phyloP scores from a whole-genome alignment of 495 filamentous ascomycete species.

The Penicillium coffeae region DNA sequence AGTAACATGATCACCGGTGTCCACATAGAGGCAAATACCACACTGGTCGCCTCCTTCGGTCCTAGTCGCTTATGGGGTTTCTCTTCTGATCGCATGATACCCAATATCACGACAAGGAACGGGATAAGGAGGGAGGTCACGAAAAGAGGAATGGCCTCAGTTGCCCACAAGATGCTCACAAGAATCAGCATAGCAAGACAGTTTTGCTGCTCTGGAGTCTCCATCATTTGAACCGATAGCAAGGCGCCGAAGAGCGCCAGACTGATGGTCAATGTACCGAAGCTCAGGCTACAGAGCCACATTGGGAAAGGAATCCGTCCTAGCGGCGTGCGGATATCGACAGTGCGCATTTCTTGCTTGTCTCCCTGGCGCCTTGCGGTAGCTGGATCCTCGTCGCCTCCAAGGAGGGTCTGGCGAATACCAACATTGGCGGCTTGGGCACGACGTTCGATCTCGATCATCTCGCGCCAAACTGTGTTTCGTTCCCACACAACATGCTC shows the following conservation, averaged over 20 bases:
- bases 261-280: constrained; percentile 70
- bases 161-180: constrained; percentile 94
- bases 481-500: constrained; percentile 99
- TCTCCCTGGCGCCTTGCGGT: constrained; percentile 80
- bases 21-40: constrained; percentile 95
- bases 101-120: constrained; percentile 84
- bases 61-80: constrained; percentile 65
- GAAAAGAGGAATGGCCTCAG: constrained; percentile 95
- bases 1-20: constrained; percentile 98
- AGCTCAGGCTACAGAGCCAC: constrained; percentile 80
- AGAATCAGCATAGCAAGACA: constrained; percentile 92
- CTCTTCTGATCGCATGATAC: constrained; percentile 73
- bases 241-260: constrained; percentile 68
- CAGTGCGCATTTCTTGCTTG: constrained; percentile 57
- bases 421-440: constrained; percentile 94
- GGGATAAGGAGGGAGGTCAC: constrained; percentile 93
- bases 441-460: constrained; percentile 97
- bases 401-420: constrained; percentile 70
- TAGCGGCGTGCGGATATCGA: constrained; percentile 74
- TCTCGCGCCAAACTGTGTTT: constrained; percentile 98
- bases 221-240: constrained; percentile 71
- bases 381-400: constrained; percentile 64
- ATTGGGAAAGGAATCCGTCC: constrained; percentile 69
- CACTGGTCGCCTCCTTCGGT: constrained; percentile 69
- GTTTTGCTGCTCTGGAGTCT: constrained; percentile 85